Conservation (phyloP, 768 basidiomycete genomes). For the Suillus subaureus region DNA sequence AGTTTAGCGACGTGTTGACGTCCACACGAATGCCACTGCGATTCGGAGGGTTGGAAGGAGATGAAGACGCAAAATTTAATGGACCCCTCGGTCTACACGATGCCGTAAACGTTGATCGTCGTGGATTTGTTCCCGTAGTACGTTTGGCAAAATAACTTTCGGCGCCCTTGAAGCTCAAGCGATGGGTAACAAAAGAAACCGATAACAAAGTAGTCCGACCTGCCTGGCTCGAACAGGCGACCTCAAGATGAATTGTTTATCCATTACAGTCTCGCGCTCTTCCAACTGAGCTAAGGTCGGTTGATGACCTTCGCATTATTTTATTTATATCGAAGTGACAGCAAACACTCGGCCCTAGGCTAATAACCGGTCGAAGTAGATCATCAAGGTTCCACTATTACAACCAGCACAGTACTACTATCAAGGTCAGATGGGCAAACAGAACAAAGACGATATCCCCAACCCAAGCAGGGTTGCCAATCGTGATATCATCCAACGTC, state of each 20-base stretch:
- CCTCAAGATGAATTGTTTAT: conserved; percentile 39
- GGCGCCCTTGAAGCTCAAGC: not conserved
- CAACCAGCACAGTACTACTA: not conserved
- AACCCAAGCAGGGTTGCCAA: conserved; percentile 62
- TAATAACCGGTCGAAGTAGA: no score
- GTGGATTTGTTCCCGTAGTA: not conserved
- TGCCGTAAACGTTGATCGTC: not conserved
- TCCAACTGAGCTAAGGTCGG: conserved; percentile 48
- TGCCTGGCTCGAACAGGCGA: conserved; percentile 47
- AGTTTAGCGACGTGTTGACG: not conserved
- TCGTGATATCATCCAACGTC: conserved; percentile 76
- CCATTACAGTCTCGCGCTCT: conserved; percentile 52
- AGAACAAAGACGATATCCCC: conserved; percentile 57
- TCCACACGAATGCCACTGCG: not conserved
- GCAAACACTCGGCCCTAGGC: not conserved
- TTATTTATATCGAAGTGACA: not conserved
- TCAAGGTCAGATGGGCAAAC: conserved; percentile 61
- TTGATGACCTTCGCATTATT: not conserved
- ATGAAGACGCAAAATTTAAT: not conserved
- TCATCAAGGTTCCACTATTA: not conserved
- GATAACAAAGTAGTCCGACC: conserved; percentile 29
- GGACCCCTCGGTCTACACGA: not conserved
- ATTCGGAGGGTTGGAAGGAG: not conserved
- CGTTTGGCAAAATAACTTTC: not conserved
- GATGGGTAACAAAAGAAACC: not conserved